Base-by-base conservation (phyloP, 2,329 filamentous ascomycete species). In the Amauroascus niger region DNA sequence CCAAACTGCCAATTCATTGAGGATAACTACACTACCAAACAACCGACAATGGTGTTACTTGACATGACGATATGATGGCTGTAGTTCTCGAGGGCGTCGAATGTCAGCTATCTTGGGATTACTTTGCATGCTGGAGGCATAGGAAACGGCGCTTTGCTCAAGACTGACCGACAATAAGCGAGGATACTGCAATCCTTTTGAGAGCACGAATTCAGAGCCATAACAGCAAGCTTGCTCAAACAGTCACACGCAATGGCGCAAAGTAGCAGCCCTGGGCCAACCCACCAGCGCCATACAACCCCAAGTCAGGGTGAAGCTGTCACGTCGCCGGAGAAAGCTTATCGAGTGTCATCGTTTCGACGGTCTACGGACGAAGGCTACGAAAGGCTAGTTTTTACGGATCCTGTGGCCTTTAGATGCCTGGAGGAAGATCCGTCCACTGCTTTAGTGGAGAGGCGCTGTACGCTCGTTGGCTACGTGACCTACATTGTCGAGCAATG, bases 401-500 rank as follows among this genome's bases (percentile, higher is more conserved):
- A 87, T 65, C 77, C 80, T 37, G 76, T 85, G 37, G 83, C 82
- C 13, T 81, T 85, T 60, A 77, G 72, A 57, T 95, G 91, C 65
- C 80, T 98, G 20, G 87, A 95, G 72, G 87, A 94, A 65, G 93
- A 97, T 59, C 76, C 82, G 1, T 81, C 79, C 4, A 89, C 88
- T 3, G 77, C 76, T 2, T 82, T 95, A 6, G 76, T 95, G 59
- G 81, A 90, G 61, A 83, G 85, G 51, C 81, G 82, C 53, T 77
- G 79, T 48, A 74, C 79, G 48, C 77, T 98, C 5, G 74, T 80
- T 57, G 91, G 91, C 60, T 97, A 96, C 70, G 90, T 97, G 68
- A 77, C 91, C 57, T 97, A 97, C 69, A 73, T 97, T 14, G 88
- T 97, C 59, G 93, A 97, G 69, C 93, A 98, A 76, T 98, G 93